phyloP scores from a whole-genome alignment of 1,139 yeast genomes.

The Saccharomyces uvarum region DNA sequence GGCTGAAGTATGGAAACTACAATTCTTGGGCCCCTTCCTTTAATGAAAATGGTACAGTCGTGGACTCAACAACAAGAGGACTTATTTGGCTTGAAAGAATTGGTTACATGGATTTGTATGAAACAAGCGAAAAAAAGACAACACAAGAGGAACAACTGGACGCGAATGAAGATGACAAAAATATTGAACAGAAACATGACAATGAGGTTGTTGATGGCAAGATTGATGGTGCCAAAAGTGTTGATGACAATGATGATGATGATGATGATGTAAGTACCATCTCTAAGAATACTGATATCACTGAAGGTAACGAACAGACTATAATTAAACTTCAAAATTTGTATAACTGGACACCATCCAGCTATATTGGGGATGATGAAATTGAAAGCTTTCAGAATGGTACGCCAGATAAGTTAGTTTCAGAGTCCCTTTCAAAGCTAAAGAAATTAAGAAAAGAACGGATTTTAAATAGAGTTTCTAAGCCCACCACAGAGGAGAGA shows the following conservation, averaged over 20 bases:
- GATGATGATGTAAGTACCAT: constrained; percentile 24
- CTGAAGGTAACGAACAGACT: constrained; percentile 27
- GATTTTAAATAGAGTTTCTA: constrained; percentile 34
- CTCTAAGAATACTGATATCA: constrained; percentile 9
- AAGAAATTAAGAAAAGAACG: constrained; percentile 60
- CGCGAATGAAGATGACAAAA: constrained; percentile 9
- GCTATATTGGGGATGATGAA: constrained; percentile 47
- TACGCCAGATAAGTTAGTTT: constrained; percentile 49
- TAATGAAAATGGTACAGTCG: constrained; percentile 64
- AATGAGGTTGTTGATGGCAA: constrained; percentile 7
- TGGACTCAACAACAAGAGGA: constrained; percentile 56
- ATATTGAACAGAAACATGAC: constrained; percentile 10
- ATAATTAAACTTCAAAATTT: constrained; percentile 43
- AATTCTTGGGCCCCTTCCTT: constrained; percentile 71
- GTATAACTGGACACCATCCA: constrained; percentile 48
- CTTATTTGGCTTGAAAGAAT: constrained; percentile 73
- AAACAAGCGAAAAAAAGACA: constrained; percentile 21
- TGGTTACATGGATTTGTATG: constrained; percentile 47
- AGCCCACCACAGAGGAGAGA: constrained; percentile 42
- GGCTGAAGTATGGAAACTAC: constrained; percentile 64
- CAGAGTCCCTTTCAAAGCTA: constrained; percentile 48
- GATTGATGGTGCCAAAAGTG: not conserved
- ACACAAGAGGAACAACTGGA: constrained; percentile 4
- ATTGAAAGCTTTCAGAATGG: constrained; percentile 41
- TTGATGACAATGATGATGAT: constrained; percentile 5